Base-by-base conservation (phyloP, 2,329 filamentous ascomycete species). In the Graphilbum fragrans region DNA sequence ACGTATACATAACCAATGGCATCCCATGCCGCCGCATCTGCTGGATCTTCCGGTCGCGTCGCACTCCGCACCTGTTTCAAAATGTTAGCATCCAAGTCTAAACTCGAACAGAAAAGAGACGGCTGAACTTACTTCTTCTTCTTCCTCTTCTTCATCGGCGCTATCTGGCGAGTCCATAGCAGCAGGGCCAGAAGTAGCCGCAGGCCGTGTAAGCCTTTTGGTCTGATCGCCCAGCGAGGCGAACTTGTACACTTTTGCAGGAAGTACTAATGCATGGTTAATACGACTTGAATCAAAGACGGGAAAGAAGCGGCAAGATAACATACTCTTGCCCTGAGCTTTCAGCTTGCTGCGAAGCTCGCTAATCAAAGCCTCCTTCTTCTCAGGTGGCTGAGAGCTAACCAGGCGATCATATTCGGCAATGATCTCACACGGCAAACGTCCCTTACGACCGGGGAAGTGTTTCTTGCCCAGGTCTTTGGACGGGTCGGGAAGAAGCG, bases 21-120 rank as follows among this genome's bases (percentile, higher is more conserved):
- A 50, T 76, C 72, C 70, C 71, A 76, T 3, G 61, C 64, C 20
- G 67, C 67, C 20, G 64, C 69, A 43, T 67, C 67, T 16, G 62
- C 58, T 10, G 60, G 55, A 37, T 72, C 64, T 9, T 51, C 46
- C 2, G 72, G 72, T 6, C 67, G 65, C 4, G 52, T 58, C 5
- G 59, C 57, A 23, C 63, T 47, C n/a, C 66, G 66, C 20, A 65
- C 54, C 55, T 64, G 38, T 18, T 35, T n/a, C n/a, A n/a, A n/a
- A n/a, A n/a, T n/a, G n/a, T n/a, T n/a, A n/a, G n/a, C n/a, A n/a
- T n/a, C n/a, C n/a, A n/a, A n/a, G n/a, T n/a, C n/a, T n/a, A n/a
- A n/a, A n/a, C n/a, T n/a, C n/a, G n/a, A 12, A 12, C 7, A 12
- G 23, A 27, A 12, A 12, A 12, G 23, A 27, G 23, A 27, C 12